Base-by-base conservation (phyloP, 768 basidiomycete genomes). In the Inosperma sp. region DNA sequence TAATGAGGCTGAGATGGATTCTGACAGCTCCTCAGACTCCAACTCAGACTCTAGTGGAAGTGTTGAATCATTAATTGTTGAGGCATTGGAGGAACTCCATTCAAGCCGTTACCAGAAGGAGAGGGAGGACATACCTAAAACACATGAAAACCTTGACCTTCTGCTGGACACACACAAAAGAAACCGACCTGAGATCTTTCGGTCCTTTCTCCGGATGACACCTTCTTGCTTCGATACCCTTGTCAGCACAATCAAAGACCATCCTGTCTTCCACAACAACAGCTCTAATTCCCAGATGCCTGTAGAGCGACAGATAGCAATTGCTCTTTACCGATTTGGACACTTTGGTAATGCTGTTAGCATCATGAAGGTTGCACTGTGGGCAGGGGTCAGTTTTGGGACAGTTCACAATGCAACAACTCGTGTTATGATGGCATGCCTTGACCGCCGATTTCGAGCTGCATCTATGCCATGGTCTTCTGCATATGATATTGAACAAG, bases 311-410 rank as follows among this genome's bases (percentile, higher is more conserved):
- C 49, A 51, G 19, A 10, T 51, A 5, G 41, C 30, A 16, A 51
- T 51, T 33, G 25, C 49, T 6, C 49, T 51, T 19, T 51, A 42
- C 33, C 40, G 39, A 14, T 51, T 51, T 33, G 49, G 49, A 3
- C 40, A 51, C 33, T 41, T 42, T 44, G 41, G 49, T 6, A 51
- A 71, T 66, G 68, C 62, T 17, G 64, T 65, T 1, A 57, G 59
- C 21, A 49, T 63, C 10, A 44, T 61, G 45, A 51, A 60, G n/a
- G 66, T 75, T 16, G 68, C 69, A 2, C 51, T 65, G 12, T 70
- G 65, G 67, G 63, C 67, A 21, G 73, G 75, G 0, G 31, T 70
- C 13, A 63, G 65, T 3, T 62, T 59, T 50, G 72, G 72, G 1
- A 65, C 68, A 4, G 65, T 72, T 4, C 57, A 58, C 33, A 30